These are phyloP conservation scores for Solanum chiquidenum DNA, from an alignment of 257 asterid species.

Conservation along the genomic window DNA sequence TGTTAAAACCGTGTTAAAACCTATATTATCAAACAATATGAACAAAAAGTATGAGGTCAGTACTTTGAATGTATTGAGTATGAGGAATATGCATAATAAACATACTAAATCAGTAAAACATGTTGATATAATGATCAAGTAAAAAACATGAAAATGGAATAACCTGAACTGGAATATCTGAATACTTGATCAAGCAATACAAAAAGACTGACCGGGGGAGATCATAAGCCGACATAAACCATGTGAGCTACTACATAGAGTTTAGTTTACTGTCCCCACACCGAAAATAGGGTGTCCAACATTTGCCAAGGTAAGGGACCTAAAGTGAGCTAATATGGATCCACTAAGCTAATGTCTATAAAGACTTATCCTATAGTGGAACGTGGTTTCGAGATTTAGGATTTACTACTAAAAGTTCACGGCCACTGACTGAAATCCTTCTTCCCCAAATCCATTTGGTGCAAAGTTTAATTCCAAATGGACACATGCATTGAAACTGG, in stretches of 20 bases:
- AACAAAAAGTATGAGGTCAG: too few species aligned
- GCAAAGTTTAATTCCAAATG: not conserved
- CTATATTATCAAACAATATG: not conserved
- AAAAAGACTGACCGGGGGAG: not conserved
- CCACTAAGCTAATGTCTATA: not conserved
- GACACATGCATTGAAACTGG: not conserved
- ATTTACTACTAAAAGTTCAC: not conserved
- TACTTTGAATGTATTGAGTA: not conserved
- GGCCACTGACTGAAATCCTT: not conserved
- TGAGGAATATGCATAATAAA: not conserved
- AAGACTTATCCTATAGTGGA: not conserved
- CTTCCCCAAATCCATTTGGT: not conserved
- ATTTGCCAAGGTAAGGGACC: not conserved
- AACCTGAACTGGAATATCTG: too few species aligned
- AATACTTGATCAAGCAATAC: not conserved
- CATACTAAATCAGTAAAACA: not conserved
- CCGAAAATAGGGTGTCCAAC: not conserved
- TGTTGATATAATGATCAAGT: not conserved
- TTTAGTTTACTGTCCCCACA: not conserved
- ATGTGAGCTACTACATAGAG: not conserved
- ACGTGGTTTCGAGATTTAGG: not conserved
- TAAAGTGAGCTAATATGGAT: not conserved
- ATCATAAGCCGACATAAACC: not conserved
- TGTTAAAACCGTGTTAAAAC: not conserved
- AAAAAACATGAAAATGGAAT: not conserved